These are phyloP conservation scores for Harringtonia aguacate DNA, from an alignment of 2,329 filamentous ascomycete species.

Conservation along the genomic window DNA sequence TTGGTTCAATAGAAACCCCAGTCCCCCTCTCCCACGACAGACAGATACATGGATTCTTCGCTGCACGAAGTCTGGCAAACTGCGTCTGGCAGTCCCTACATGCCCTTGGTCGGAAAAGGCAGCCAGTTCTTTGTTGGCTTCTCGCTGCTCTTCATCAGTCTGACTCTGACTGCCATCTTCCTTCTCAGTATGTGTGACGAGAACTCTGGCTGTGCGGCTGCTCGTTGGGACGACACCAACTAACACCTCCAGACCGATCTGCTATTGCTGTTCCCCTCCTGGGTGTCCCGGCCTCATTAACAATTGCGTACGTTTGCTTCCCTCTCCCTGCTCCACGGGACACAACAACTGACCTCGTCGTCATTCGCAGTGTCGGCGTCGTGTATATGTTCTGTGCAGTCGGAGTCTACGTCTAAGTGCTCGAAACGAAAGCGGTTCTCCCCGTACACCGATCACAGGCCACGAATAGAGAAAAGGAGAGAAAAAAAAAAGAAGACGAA, in stretches of 20 bases:
- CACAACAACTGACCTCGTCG: not conserved
- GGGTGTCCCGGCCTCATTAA: slow-evolving; percentile 77
- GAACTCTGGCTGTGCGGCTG: not conserved
- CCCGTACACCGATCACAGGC: not conserved
- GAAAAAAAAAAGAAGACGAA: not conserved
- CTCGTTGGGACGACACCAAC: slow-evolving; percentile 8
- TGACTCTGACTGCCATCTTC: slow-evolving; percentile 69
- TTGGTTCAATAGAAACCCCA: not conserved
- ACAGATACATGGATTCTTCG: slow-evolving; percentile 61
- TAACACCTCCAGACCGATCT: slow-evolving; percentile 57
- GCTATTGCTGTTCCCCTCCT: slow-evolving; percentile 65
- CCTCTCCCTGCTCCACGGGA: not conserved
- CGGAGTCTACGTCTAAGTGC: slow-evolving; percentile 82
- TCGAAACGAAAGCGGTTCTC: not conserved
- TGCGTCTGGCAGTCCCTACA: slow-evolving; percentile 76
- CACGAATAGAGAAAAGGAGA: not conserved
- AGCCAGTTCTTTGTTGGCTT: slow-evolving; percentile 78
- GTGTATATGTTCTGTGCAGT: slow-evolving; percentile 99
- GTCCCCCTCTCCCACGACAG: slow-evolving; percentile 1
- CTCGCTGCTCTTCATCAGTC: slow-evolving; percentile 58
- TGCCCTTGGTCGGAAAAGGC: slow-evolving; percentile 68
- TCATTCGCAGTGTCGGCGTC: slow-evolving; percentile 61
- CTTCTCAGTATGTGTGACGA: slow-evolving; percentile 62
- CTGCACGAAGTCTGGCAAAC: slow-evolving; percentile 88
- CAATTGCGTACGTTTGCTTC: slow-evolving; percentile 64